Base-by-base conservation (phyloP, 2,329 filamentous ascomycete genomes). In the Xylaria sp. region DNA sequence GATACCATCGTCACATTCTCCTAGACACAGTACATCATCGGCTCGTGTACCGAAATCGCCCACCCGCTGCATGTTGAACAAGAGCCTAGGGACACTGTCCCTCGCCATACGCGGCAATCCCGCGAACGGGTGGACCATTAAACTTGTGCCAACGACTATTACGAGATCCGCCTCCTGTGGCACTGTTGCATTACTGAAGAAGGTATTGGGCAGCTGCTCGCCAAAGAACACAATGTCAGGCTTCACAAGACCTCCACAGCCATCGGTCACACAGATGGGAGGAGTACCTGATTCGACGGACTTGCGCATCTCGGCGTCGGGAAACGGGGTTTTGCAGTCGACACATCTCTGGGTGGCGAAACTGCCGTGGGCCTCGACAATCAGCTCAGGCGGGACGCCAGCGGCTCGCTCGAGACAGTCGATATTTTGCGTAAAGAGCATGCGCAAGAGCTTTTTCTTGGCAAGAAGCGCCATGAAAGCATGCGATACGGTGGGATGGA, bases 351-450 rank as follows among this genome's bases (percentile, higher is more conserved):
- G 95, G 0, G 88, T 89, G 24, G 95, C 95, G 78, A 98, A 99
- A 78, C 93, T 97, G 54, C 96, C 96, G 79, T 99, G 96, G 0
- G 96, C 96, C 81, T 98, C 95, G 36, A 99, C 86, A 58, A 99
- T 94, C 79, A 88, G 90, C 1, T 95, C 89, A 0, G 83, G 85
- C 0, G 94, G 92, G 0, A 99, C 90, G 30, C 96, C 96, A 12
- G 95, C 96, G 73, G 88, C 86, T 24, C 94, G 89, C 81, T 99
- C 96, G 12, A 99, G 86, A 75, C 94, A 97, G 82, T 99, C 96
- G 73, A 99, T 98, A 77, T 99, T 99, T 78, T 99, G 96, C 0
- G 96, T 98, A 80, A 98, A 99, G 61, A 96, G 88, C 84, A 94
- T 96, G 72, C 91, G 83, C 27, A 99, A 83, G 48, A 95, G 83